Percentiles rank a stretch among this genome's conserved stretches.
phyloP scores from a whole-genome alignment of 176 grass and related monocot genomes.

The Raddia guianensis region DNA sequence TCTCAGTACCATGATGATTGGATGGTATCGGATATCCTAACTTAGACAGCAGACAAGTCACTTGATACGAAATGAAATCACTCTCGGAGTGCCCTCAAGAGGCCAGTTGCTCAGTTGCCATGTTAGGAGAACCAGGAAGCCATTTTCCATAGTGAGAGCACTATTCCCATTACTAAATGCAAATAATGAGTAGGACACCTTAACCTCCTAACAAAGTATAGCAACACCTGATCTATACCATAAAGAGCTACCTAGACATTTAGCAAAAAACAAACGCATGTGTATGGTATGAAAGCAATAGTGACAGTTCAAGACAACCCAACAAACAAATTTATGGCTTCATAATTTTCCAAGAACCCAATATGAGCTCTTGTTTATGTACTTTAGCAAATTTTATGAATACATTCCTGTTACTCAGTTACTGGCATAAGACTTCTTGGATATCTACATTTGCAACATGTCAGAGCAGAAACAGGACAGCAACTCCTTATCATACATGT shows the following conservation, averaged over 20 bases:
- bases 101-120: conserved; percentile 33
- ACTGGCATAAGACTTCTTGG: background rate
- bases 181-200: conserved; percentile 47
- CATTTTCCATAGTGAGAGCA: conserved; percentile 26
- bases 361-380: background rate
- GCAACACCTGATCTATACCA: conserved; percentile 40
- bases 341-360: conserved; percentile 18
- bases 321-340: background rate
- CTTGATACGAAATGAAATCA: conserved; percentile 31
- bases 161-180: conserved; percentile 41
- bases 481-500: background rate
- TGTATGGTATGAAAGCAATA: conserved; percentile 16
- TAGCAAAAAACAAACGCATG: conserved; percentile 29
- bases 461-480: conserved; percentile 16
- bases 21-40: conserved; percentile 33
- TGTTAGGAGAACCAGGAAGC: conserved; percentile 38
- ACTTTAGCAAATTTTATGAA: background rate
- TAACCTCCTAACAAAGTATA: conserved; percentile 38
- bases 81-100: background rate
- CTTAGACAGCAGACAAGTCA: conserved; percentile 16
- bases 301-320: background rate
- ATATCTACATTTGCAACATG: conserved; percentile 7
- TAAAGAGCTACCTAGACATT: conserved; percentile 13
- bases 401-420: conserved; percentile 21
- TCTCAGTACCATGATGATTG: background rate